Evolutionary conservation across 441 rosid genomes (phyloP).

Genomic region (Breynia disticha): DNA sequence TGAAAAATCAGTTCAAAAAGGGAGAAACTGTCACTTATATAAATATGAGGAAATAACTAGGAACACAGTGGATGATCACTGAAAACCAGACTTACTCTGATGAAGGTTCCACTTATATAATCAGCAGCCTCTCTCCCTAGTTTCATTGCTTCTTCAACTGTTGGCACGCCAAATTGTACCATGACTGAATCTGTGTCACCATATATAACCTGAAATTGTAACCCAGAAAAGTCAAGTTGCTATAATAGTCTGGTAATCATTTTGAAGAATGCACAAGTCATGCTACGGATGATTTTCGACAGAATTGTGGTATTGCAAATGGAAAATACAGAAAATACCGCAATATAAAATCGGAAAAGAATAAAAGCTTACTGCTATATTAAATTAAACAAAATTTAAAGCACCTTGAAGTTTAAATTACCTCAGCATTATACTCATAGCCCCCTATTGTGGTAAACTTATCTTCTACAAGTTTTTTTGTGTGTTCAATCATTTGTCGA

Average conservation of each 20-base stretch:
- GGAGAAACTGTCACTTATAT: too few relatives aligned
- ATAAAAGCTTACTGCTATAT: neutral
- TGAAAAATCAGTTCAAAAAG: too few relatives aligned
- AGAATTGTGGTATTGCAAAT: neutral
- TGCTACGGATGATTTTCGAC: neutral
- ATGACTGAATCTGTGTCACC: slow-evolving; percentile 99
- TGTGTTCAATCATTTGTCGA: slow-evolving; percentile 97
- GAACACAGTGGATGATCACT: neutral
- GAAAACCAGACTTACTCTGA: slow-evolving; percentile 36
- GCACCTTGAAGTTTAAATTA: slow-evolving; percentile 19
- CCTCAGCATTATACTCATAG: slow-evolving; percentile 88
- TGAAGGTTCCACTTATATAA: slow-evolving; percentile 74
- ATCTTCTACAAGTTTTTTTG: slow-evolving; percentile 84
- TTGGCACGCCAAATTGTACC: slow-evolving; percentile 93
- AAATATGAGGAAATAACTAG: slow-evolving; percentile 6
- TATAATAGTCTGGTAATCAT: neutral
- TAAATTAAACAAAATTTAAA: neutral
- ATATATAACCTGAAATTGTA: slow-evolving; percentile 62
- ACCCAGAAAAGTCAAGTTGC: slow-evolving; percentile 3
- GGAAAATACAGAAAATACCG: neutral
- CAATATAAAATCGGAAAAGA: neutral
- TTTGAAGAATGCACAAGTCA: neutral
- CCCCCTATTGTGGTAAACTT: slow-evolving; percentile 69
- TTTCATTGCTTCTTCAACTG: slow-evolving; percentile 76
- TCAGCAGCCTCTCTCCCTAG: slow-evolving; percentile 98